These are phyloP conservation scores for Petunia secreta DNA, from an alignment of 257 asterid genomes.

Conservation along the genomic window DNA sequence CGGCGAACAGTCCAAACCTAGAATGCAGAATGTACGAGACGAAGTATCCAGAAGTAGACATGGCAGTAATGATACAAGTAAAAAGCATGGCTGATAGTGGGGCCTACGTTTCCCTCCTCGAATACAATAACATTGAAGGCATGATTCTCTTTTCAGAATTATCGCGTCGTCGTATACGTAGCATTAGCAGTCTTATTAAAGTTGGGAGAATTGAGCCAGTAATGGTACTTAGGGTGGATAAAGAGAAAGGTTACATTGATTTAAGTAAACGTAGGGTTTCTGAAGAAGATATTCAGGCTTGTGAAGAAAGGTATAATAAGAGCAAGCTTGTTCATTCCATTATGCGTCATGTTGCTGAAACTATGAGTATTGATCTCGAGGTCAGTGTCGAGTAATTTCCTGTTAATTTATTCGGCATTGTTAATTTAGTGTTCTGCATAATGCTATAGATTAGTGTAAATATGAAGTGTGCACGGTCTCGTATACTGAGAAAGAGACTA, in stretches of 20 bases:
- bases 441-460: too few relatives aligned
- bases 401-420: too few relatives aligned
- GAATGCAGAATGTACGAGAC: slow-evolving; percentile 99
- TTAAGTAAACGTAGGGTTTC: slow-evolving; percentile 93
- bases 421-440: too few relatives aligned
- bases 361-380: slow-evolving; percentile 77
- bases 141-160: slow-evolving; percentile 95
- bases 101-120: slow-evolving; percentile 85
- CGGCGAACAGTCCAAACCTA: slow-evolving; percentile 39
- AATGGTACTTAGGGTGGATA: slow-evolving; percentile 92
- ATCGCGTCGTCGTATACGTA: slow-evolving; percentile 93
- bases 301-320: slow-evolving; percentile 92
- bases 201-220: slow-evolving; percentile 95
- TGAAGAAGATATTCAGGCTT: slow-evolving; percentile 83
- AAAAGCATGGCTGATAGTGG: slow-evolving; percentile 98
- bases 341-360: slow-evolving; percentile 95
- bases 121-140: slow-evolving; percentile 94
- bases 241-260: slow-evolving; percentile 93
- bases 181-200: slow-evolving; percentile 83
- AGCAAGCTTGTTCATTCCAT: slow-evolving; percentile 96
- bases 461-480: too few relatives aligned
- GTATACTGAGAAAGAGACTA: too few relatives aligned
- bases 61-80: slow-evolving; percentile 90
- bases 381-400: too few relatives aligned
- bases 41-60: slow-evolving; percentile 91